Evolutionary conservation across 495 filamentous ascomycete genomes (phyloP).

Genomic region (Penicillium herquei): DNA sequence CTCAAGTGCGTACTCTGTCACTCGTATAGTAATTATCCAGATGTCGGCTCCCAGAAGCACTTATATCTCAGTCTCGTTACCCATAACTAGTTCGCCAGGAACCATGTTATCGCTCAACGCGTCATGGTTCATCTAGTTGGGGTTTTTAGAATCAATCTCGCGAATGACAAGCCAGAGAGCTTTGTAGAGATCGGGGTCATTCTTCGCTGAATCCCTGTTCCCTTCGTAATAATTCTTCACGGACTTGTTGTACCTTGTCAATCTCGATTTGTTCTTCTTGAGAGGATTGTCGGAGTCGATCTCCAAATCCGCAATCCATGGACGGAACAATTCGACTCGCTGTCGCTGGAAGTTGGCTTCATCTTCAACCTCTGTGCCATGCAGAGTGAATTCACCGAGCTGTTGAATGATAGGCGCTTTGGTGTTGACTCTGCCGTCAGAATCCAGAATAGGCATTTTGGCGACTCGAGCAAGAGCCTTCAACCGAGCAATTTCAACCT

Average conservation of each 20-base stretch:
- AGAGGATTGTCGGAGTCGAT: constrained; percentile 19
- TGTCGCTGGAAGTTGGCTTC: constrained; percentile 19
- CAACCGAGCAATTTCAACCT: constrained; percentile 22
- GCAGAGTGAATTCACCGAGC: constrained; percentile 6
- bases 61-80: too few relatives aligned
- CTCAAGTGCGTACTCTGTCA: too few relatives aligned
- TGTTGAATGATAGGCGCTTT: constrained; percentile 17
- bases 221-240: constrained; percentile 23
- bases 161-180: constrained; percentile 4
- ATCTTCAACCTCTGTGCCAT: neutral
- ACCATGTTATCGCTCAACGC: constrained; percentile 4
- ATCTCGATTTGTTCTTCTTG: constrained; percentile 23
- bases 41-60: too few relatives aligned
- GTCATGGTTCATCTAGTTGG: constrained; percentile 22
- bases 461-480: constrained; percentile 28
- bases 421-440: constrained; percentile 21
- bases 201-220: neutral
- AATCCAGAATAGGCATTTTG: constrained; percentile 25
- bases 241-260: constrained; percentile 27
- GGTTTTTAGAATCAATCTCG: too few relatives aligned
- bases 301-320: constrained; percentile 30
- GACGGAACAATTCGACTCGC: constrained; percentile 14
- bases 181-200: neutral
- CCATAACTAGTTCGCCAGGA: too few relatives aligned
- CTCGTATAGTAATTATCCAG: too few relatives aligned